Conservation (phyloP, 352 stramenopile species). For the Phytophthora boehmeriae region DNA sequence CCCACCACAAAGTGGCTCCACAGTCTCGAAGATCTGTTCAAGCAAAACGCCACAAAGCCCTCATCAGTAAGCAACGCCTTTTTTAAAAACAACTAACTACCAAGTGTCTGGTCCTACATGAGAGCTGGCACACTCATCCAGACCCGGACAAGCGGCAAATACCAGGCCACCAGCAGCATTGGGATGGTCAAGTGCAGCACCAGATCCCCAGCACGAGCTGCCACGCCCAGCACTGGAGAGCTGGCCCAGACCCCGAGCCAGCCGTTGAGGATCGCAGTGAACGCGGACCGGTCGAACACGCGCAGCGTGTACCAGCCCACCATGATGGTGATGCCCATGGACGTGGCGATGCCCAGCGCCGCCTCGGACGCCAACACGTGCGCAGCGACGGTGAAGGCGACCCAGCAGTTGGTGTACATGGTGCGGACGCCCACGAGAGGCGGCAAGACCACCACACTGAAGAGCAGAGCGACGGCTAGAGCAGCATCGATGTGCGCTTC, state of each 20-base stretch:
- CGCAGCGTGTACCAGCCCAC: constrained; percentile 85
- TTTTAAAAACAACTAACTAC: no score
- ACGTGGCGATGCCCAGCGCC: constrained; percentile 73
- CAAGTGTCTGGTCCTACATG: constrained; percentile 46
- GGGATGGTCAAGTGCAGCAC: constrained; percentile 72
- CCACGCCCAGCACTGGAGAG: constrained; percentile 63
- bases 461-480: constrained; percentile 59
- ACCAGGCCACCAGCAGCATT: constrained; percentile 78
- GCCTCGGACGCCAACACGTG: constrained; percentile 60
- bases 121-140: constrained; percentile 84
- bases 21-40: constrained; percentile 67
- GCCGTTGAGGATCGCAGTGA: constrained; percentile 73
- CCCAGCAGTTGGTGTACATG: constrained; percentile 86
- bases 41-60: constrained; percentile 5
- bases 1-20: constrained; percentile 80
- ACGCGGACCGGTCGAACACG: constrained; percentile 80
- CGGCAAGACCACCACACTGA: constrained; percentile 60
- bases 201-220: constrained; percentile 63
- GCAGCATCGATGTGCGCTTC: constrained; percentile 50
- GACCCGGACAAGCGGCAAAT: constrained; percentile 72
- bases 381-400: constrained; percentile 64
- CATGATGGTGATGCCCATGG: constrained; percentile 87
- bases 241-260: constrained; percentile 82
- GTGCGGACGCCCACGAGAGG: constrained; percentile 61
- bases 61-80: neutral